Evolutionary conservation across 495 filamentous ascomycete species (phyloP).

Genomic region (Margaritispora aquatica): DNA sequence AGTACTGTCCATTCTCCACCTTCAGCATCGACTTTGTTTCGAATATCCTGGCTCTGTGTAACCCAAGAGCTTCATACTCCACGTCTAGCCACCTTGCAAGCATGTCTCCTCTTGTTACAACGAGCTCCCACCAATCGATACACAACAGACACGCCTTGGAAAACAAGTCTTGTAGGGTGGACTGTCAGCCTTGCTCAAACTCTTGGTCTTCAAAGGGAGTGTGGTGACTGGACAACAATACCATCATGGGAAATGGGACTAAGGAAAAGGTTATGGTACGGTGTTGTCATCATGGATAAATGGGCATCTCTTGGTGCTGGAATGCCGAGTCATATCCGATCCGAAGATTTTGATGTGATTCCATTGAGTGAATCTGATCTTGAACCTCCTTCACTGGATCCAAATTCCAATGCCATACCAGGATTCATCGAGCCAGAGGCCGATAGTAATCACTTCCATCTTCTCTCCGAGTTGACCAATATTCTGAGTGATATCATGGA

Average conservation of each 20-base stretch:
- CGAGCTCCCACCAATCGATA: constrained; percentile 23
- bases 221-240: constrained; percentile 21
- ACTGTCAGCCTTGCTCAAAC: constrained; percentile 23
- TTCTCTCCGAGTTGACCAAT: constrained; percentile 21
- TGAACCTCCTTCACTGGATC: constrained; percentile 13
- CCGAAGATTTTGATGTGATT: constrained; percentile 21
- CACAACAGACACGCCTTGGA: constrained; percentile 24
- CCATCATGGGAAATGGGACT: constrained; percentile 22
- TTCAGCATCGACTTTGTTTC: constrained; percentile 14
- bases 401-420: constrained; percentile 12
- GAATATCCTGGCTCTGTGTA: constrained; percentile 21
- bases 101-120: constrained; percentile 22
- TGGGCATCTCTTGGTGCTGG: constrained; percentile 26
- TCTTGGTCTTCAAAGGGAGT: constrained; percentile 20
- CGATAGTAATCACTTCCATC: constrained; percentile 20
- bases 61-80: constrained; percentile 25
- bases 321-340: constrained; percentile 24
- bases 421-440: constrained; percentile 16
- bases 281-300: constrained; percentile 26
- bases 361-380: constrained; percentile 17
- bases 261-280: constrained; percentile 23
- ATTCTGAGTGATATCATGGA: constrained; percentile 26
- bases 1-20: constrained; percentile 21
- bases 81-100: constrained; percentile 23
- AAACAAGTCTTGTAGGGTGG: constrained; percentile 25